Conservation (phyloP, 75 land plant species). For the Ceratopteris richardii region DNA sequence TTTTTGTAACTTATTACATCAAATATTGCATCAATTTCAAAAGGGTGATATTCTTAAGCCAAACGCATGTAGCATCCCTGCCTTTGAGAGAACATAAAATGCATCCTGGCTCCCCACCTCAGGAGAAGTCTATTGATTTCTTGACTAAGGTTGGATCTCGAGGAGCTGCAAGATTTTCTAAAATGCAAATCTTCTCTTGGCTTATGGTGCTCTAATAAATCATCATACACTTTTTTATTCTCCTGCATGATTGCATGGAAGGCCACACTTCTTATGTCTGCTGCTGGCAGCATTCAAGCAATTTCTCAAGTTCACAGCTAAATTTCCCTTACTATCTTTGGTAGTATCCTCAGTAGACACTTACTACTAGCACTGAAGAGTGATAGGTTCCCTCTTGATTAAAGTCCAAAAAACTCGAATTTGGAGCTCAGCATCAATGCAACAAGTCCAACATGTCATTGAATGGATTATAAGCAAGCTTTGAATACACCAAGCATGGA, state of each 20-base stretch:
- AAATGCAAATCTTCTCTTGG: conserved; percentile 81
- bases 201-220: conserved; percentile 80
- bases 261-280: conserved; percentile 88
- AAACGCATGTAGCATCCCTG: conserved; percentile 75
- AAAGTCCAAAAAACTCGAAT: no score
- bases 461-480: no score
- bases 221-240: conserved; percentile 63
- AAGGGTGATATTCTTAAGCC: conserved; percentile 95
- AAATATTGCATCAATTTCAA: conserved; percentile 97
- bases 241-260: conserved; percentile 79
- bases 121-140: conserved; percentile 79
- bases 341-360: no score
- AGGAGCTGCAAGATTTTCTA: conserved; percentile 44
- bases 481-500: no score
- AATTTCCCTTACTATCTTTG: no score
- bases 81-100: conserved; percentile 57
- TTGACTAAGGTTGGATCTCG: conserved; percentile 57
- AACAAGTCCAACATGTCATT: no score
- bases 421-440: no score
- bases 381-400: no score
- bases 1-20: conserved; percentile 95
- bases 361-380: no score
- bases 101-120: conserved; percentile 96
- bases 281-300: no score
- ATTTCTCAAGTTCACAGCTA: no score